Percentiles rank a stretch among this genome's conserved stretches.
These are phyloP conservation scores for Fusarium solani-melongenae DNA, from an alignment of 2,329 filamentous ascomycete genomes.

Conservation along the genomic window DNA sequence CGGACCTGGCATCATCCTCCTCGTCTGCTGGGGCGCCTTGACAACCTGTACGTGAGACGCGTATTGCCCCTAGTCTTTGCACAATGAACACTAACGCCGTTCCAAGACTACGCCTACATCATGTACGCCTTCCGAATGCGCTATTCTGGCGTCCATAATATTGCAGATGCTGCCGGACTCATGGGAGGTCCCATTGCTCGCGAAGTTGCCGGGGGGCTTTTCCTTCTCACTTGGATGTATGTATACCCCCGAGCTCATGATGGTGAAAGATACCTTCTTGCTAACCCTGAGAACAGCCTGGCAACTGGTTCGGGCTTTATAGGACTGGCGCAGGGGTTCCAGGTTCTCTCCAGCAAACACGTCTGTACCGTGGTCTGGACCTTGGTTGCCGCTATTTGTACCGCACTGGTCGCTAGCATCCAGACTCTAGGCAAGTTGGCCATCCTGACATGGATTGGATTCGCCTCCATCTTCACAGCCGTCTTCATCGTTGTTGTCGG, in stretches of 20 bases:
- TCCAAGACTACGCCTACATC: constrained; percentile 40
- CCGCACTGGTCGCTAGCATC: constrained; percentile 43
- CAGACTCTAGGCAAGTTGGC: constrained; percentile 43
- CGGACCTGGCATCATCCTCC: constrained; percentile 32
- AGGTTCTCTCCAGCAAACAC: constrained; percentile 28
- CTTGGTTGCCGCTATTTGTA: constrained; percentile 37
- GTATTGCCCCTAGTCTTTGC: not conserved
- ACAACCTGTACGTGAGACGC: constrained; percentile 33
- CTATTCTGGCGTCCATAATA: constrained; percentile 40
- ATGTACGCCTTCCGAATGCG: constrained; percentile 42
- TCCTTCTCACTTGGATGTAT: constrained; percentile 41
- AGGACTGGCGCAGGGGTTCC: constrained; percentile 37
- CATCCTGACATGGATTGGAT: constrained; percentile 46
- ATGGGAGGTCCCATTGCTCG: constrained; percentile 38
- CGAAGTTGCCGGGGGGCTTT: constrained; percentile 35
- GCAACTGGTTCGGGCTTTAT: constrained; percentile 39
- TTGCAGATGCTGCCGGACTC: constrained; percentile 39
- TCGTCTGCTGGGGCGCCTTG: constrained; percentile 35
- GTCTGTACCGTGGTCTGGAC: constrained; percentile 40
- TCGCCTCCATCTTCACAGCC: constrained; percentile 41
- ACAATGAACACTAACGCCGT: not conserved
- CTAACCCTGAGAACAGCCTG: constrained; percentile 13
- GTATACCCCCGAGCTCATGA: not conserved
- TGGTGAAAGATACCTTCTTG: not conserved
- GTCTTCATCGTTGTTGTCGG: constrained; percentile 45